A percentile compares a stretch with the other conserved stretches of the same genome.
Evolutionary conservation across 129 eudicot genomes (phyloP).

Genomic region (Flaveria robusta): DNA sequence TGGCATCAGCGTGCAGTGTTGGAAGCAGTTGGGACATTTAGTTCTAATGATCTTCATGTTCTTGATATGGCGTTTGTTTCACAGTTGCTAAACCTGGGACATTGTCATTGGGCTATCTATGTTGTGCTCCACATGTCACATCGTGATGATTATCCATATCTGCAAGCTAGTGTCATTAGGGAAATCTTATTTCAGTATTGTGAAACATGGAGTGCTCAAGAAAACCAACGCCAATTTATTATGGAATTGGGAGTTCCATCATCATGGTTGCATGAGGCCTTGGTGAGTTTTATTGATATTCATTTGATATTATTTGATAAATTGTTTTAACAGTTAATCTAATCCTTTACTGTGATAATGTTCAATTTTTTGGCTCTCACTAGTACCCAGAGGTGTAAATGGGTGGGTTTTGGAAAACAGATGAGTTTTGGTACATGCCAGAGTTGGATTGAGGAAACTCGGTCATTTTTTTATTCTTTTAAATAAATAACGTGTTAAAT

Average conservation of each 20-base stretch:
- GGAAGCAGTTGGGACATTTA: constrained; percentile 79
- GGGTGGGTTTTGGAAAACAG: background rate
- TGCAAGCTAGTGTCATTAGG: constrained; percentile 67
- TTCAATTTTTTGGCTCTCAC: constrained; percentile 5
- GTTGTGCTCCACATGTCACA: constrained; percentile 88
- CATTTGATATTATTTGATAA: background rate
- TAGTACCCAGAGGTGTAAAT: constrained; percentile 7
- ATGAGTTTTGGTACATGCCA: background rate
- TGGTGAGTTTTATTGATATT: constrained; percentile 57
- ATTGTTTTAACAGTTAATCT: background rate
- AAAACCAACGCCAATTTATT: constrained; percentile 64
- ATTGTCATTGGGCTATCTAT: constrained; percentile 97
- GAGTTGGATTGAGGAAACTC: background rate
- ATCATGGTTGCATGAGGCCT: constrained; percentile 94
- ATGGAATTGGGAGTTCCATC: constrained; percentile 82
- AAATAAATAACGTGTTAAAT: background rate
- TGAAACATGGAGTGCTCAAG: constrained; percentile 84
- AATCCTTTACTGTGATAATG: constrained; percentile 2
- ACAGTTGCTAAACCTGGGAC: constrained; percentile 70
- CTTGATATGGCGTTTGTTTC: constrained; percentile 90
- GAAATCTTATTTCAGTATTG: constrained; percentile 89
- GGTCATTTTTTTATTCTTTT: background rate
- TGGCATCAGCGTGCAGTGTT: constrained; percentile 97
- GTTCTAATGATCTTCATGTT: constrained; percentile 85
- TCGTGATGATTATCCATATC: constrained; percentile 74